These are phyloP conservation scores for Penicillium corylophilum DNA, from an alignment of 2,329 filamentous ascomycete species.

Conservation along the genomic window DNA sequence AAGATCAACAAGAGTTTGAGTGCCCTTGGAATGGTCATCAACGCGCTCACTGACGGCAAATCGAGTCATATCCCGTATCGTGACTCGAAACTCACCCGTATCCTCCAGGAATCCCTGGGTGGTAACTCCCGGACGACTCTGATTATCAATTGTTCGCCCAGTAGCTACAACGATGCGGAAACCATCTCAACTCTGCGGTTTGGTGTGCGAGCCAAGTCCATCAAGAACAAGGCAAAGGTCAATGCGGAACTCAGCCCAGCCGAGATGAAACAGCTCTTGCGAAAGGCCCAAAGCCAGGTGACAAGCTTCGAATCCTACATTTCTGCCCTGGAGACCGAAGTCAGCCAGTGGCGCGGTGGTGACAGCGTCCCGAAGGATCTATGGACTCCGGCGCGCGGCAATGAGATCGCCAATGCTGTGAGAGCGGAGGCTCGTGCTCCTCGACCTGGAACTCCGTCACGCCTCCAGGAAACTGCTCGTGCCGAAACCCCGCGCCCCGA, in stretches of 20 bases:
- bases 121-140: conserved; percentile 98
- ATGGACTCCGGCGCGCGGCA: conserved; percentile 70
- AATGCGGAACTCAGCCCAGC: conserved; percentile 95
- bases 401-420: conserved; percentile 52
- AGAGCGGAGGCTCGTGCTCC: conserved; percentile 50
- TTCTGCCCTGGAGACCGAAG: conserved; percentile 75
- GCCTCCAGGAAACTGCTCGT: conserved; percentile 47
- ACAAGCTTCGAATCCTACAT: conserved; percentile 88
- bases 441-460: conserved; percentile 43
- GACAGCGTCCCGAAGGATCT: conserved; percentile 84
- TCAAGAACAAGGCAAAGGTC: conserved; percentile 99
- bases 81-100: conserved; percentile 96
- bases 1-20: conserved; percentile 99
- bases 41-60: conserved; percentile 93
- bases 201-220: conserved; percentile 93
- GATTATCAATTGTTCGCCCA: conserved; percentile 98
- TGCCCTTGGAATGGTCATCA: conserved; percentile 98
- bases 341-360: conserved; percentile 82
- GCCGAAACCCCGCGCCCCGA: conserved; percentile 64
- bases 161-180: conserved; percentile 96
- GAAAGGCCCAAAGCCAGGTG: conserved; percentile 86
- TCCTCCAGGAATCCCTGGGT: conserved; percentile 93
- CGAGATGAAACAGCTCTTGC: conserved; percentile 89
- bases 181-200: conserved; percentile 90
- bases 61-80: conserved; percentile 93